Evolutionary conservation across 2,329 filamentous ascomycete species (phyloP).

Genomic region (Claviceps sp.): DNA sequence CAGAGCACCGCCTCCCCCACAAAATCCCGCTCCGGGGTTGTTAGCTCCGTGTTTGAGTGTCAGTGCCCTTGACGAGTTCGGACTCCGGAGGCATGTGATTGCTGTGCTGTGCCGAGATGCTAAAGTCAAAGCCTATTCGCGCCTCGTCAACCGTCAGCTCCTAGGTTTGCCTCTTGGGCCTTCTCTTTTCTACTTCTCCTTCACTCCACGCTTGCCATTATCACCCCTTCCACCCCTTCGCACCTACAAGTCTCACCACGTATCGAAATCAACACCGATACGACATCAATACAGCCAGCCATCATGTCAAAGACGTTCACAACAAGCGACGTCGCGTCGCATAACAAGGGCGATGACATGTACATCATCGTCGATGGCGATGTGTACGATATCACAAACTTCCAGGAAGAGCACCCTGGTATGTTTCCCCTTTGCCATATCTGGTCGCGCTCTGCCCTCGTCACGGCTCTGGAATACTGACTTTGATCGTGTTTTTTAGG

Average conservation of each 20-base stretch:
- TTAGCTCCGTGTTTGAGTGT: not conserved
- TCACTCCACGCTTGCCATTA: not conserved
- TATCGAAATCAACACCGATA: no score
- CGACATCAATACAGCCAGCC: not conserved
- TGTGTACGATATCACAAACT: conserved; percentile 87
- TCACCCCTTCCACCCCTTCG: not conserved
- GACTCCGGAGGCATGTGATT: not conserved
- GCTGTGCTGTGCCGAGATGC: not conserved
- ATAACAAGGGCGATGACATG: conserved; percentile 76
- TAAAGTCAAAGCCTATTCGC: not conserved
- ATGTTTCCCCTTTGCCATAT: conserved; percentile 17
- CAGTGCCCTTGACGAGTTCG: not conserved
- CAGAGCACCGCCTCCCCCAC: not conserved
- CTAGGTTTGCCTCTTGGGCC: not conserved
- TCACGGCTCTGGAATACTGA: not conserved
- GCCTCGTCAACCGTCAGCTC: not conserved
- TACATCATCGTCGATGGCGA: conserved; percentile 91
- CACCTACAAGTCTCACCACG: not conserved
- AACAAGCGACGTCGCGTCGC: conserved; percentile 71
- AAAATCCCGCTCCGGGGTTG: not conserved
- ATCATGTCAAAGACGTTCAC: conserved; percentile 83
- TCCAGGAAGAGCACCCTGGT: conserved; percentile 76
- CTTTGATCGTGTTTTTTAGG: conserved; percentile 21
- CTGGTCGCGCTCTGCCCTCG: not conserved
- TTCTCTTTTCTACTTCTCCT: not conserved